These are phyloP conservation scores for Kandelia obovata DNA, from an alignment of 345 rosid species.

Conservation along the genomic window DNA sequence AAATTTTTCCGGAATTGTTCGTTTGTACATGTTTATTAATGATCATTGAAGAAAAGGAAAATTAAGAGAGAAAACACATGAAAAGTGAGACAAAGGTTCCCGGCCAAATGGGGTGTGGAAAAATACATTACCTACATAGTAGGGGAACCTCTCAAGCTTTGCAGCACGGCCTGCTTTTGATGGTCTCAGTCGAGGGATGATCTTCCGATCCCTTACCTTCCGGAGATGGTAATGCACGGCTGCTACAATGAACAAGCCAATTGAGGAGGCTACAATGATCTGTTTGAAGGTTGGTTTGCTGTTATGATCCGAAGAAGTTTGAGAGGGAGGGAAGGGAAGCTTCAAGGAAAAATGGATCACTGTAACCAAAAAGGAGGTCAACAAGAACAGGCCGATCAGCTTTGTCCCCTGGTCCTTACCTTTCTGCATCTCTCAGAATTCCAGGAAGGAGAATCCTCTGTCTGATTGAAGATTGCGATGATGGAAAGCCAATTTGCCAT, in stretches of 20 bases:
- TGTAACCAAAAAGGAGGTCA: neutral
- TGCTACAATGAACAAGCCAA: constrained; percentile 66
- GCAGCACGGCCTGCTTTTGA: constrained; percentile 41
- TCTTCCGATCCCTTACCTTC: constrained; percentile 50
- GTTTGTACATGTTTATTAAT: no score
- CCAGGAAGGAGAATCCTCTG: constrained; percentile 12
- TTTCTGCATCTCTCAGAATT: constrained; percentile 43
- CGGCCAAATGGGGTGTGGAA: no score
- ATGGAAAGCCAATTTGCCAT: constrained; percentile 22
- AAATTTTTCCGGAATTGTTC: no score
- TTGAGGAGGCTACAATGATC: constrained; percentile 59
- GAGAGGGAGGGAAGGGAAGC: neutral
- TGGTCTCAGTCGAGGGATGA: constrained; percentile 51
- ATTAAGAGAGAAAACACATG: neutral
- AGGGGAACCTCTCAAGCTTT: constrained; percentile 68
- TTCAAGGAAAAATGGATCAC: neutral
- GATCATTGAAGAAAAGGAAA: neutral
- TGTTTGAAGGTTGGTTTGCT: constrained; percentile 47
- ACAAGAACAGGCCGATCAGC: neutral
- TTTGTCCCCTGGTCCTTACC: constrained; percentile 26
- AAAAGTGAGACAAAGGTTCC: neutral
- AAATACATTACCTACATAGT: constrained; percentile 58
- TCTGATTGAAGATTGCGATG: constrained; percentile 6
- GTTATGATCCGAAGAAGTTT: constrained; percentile 33
- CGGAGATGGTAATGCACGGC: constrained; percentile 49